Conservation (phyloP, 352 stramenopile genomes). For the Discostella stelligera region DNA sequence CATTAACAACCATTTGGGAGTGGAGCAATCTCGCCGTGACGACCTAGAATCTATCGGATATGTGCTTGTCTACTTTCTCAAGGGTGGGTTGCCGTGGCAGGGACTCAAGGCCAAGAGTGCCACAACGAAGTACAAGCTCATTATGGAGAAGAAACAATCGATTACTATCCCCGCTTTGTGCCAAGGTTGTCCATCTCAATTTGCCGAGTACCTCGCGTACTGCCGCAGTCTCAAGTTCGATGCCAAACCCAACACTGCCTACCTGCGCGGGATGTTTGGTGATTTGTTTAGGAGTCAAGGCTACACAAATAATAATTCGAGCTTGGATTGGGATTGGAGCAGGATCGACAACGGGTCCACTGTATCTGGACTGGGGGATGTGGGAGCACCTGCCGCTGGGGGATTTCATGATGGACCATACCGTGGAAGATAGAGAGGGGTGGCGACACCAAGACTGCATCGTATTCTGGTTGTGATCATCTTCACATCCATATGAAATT, state of each 20-base stretch:
- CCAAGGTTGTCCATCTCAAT: constrained; percentile 84
- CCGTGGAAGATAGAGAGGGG: too few species aligned
- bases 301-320: constrained; percentile 84
- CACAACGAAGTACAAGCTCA: constrained; percentile 95
- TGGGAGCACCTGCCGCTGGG: not conserved
- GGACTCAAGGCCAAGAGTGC: constrained; percentile 91
- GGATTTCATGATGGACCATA: too few species aligned
- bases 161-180: constrained; percentile 89
- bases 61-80: constrained; percentile 86
- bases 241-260: constrained; percentile 91
- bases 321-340: constrained; percentile 84
- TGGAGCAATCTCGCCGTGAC: constrained; percentile 96
- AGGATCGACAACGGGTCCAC: constrained; percentile 50
- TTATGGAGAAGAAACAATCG: constrained; percentile 99
- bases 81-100: constrained; percentile 95
- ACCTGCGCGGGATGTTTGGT: constrained; percentile 88
- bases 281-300: constrained; percentile 83
- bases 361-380: not conserved
- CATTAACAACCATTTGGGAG: constrained; percentile 98
- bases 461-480: too few species aligned
- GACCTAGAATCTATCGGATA: constrained; percentile 96
- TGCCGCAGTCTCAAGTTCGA: constrained; percentile 91
- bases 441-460: too few species aligned
- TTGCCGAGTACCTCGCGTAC: constrained; percentile 89
- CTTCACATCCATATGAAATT: too few species aligned